Base-by-base conservation (phyloP, 2,329 filamentous ascomycete species). In the Colletotrichum sp. region DNA sequence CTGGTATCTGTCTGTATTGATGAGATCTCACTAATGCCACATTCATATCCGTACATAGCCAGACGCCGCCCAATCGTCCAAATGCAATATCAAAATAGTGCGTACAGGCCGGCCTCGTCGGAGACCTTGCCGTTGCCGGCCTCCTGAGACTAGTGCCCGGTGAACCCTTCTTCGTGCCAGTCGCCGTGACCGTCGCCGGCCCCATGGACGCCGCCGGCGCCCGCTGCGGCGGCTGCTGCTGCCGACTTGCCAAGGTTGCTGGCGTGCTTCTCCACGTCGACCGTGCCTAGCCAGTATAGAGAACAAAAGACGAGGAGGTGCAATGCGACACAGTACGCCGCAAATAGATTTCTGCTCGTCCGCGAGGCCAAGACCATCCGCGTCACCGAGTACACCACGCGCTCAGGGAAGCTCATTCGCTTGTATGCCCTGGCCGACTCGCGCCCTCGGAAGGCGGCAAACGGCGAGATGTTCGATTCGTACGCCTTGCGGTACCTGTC, bases 381-480 rank as follows among this genome's bases (percentile, higher is more conserved):
- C 63, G 96, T 98, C 69, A 98, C 90, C 39, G 96, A 96, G 85
- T 98, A 98, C 6, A 99, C 94, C 64, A 95, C 91, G 52, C 97
- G 90, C 85, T 99, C 97, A 0, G 96, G 96, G 11, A 98, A 87
- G 80, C 93, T 96, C 96, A 99, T 98, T 57, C 96, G 92, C 81
- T 96, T 95, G 84, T 98, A 96, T 2, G 96, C 97, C 64, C 98
- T 90, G 8, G 95, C 94, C 48, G 94, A 96, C 86, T 99, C 98
- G 68, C 96, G 92, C n/a, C 96, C 96, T 60, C 96, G 91, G 87
- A 99, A 99, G 4, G 96, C 96, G 30, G 96, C 96, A 83, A 99
- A 99, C 0, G 97, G 97, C 13, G 96, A 98, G 65, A 99, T 94
- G 81, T 97, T 98, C 57, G 94, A 95, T 86, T 99, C 97, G 86